Base-by-base conservation (phyloP, 345 rosid genomes). In the Corchorus capsularis region DNA sequence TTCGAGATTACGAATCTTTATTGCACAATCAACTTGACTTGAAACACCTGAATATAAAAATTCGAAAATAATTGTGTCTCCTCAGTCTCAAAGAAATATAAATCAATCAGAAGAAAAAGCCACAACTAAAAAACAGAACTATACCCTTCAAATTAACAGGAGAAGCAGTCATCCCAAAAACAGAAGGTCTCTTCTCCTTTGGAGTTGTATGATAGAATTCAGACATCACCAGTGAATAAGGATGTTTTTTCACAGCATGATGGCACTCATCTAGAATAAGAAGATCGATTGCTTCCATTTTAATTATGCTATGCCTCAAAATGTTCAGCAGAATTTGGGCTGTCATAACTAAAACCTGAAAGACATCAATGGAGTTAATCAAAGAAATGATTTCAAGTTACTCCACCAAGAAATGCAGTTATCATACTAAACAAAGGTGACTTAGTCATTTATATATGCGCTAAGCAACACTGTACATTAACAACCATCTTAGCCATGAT, bases 211-310 rank as follows among this genome's bases (percentile, higher is more conserved):
- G 99, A 82, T 96, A 96, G 61, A 96, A 96, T 84, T 96, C 99
- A 5, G 99, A 96, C 99, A 96, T 96, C 81, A 96, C 99, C 56
- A 96, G 78, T 7, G 99, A 93, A 87, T 96, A 96, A 15, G 98
- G 99, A 82, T 96, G 99, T 77, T 96, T 96, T 91, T 96, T 96
- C 77, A 96, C 99, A 78, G 99, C 99, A 77, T 96, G 99, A 83
- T 96, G 99, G 75, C 99, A 96, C 80, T 96, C 99, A 35, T 96
- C 99, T 78, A 96, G 79, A 70, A 96, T 93, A 52, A 96, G 93
- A 68, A 96, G 99, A 87, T 93, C 75, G 56, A 96, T 92, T 43
- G 87, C 43, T 77, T 92, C 99, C 98, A 96, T 93, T 87, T 90
- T 91, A 52, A 96, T 88, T 79, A 96, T 93, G 79, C 99, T 93